Conservation (phyloP, 2,329 filamentous ascomycete species). For the Beauveria bassiana region DNA sequence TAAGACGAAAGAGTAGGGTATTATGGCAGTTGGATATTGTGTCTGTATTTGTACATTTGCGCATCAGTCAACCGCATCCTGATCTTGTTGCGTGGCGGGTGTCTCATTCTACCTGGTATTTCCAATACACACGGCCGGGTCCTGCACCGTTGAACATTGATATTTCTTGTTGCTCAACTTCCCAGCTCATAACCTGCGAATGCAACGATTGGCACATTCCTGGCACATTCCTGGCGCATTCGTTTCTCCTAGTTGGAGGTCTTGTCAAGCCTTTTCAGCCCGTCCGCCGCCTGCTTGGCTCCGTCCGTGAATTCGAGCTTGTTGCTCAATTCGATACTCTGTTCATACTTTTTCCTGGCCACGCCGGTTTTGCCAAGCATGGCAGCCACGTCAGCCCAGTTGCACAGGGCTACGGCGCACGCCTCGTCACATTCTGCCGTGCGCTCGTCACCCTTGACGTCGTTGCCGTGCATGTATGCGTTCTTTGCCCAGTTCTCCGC, state of each 20-base stretch:
- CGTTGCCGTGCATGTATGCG: constrained; percentile 58
- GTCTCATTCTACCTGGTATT: not conserved
- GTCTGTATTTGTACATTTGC: not conserved
- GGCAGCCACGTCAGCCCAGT: constrained; percentile 75
- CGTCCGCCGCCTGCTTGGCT: constrained; percentile 43
- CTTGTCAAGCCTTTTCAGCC: constrained; percentile 31
- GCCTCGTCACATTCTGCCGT: constrained; percentile 76
- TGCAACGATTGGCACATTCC: no score
- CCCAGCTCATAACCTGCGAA: not conserved
- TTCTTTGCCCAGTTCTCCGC: constrained; percentile 74
- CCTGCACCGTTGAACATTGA: not conserved
- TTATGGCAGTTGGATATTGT: not conserved
- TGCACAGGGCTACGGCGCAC: constrained; percentile 78
- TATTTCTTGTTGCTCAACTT: no score
- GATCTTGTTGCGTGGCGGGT: not conserved
- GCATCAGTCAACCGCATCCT: not conserved
- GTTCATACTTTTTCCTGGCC: constrained; percentile 60
- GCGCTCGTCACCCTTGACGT: constrained; percentile 57
- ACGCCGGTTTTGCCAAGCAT: constrained; percentile 59
- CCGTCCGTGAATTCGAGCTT: constrained; percentile 45
- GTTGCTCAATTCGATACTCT: constrained; percentile 57
- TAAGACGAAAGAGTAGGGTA: not conserved
- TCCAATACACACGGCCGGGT: not conserved
- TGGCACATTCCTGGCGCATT: no score
- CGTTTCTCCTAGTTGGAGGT: not conserved